A percentile compares a stretch with the other conserved stretches of the same genome.
These are phyloP conservation scores for Candida sanyaensis DNA, from an alignment of 1,139 yeast genomes.

Conservation along the genomic window DNA sequence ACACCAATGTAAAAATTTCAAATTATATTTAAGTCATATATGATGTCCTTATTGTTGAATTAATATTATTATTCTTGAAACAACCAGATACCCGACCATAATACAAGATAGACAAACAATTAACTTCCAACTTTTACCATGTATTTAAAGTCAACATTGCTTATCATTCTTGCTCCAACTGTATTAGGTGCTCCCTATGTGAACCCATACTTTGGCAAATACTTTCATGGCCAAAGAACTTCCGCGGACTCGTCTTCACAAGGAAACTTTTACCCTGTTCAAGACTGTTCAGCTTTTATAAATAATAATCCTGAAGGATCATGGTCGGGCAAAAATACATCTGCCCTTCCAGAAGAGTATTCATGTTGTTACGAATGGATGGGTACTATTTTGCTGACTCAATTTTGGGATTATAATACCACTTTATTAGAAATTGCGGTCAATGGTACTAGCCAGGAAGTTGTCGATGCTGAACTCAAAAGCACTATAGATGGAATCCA, in stretches of 20 bases:
- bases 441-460: constrained; percentile 19
- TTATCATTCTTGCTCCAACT: constrained; percentile 6
- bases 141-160: background rate
- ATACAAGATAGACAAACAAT: background rate
- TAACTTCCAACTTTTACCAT: background rate
- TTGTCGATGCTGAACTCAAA: constrained; percentile 12
- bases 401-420: constrained; percentile 43
- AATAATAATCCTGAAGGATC: constrained; percentile 12
- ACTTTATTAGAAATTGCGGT: constrained; percentile 22
- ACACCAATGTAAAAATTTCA: background rate
- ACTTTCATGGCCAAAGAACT: constrained; percentile 14
- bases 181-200: constrained; percentile 11
- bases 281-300: constrained; percentile 13
- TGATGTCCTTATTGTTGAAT: background rate
- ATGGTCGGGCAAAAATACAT: constrained; percentile 30
- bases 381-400: constrained; percentile 40
- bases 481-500: constrained; percentile 9
- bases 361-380: constrained; percentile 36
- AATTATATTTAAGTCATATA: background rate
- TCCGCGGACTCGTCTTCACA: constrained; percentile 14
- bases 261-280: constrained; percentile 12
- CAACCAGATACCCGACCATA: background rate
- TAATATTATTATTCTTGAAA: too few relatives aligned
- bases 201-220: constrained; percentile 14
- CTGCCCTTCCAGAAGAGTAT: constrained; percentile 22